These are phyloP conservation scores for Pichia sp. DNA, from an alignment of 1,139 yeast genomes.

Conservation along the genomic window DNA sequence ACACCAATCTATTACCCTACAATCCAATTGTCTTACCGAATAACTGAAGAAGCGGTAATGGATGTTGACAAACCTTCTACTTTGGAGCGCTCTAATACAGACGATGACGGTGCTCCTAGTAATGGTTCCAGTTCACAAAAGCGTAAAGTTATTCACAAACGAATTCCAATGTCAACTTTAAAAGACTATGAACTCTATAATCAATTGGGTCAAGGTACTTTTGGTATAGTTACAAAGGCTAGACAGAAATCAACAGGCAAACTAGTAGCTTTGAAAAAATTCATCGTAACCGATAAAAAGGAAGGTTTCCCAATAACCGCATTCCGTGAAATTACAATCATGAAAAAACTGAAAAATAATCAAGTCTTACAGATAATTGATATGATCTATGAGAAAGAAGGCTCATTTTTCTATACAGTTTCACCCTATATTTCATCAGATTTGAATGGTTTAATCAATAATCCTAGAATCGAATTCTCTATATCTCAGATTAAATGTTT, in stretches of 20 bases:
- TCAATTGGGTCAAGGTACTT: conserved; percentile 83
- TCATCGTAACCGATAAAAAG: conserved; percentile 73
- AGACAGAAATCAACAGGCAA: conserved; percentile 39
- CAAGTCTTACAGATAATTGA: conserved; percentile 77
- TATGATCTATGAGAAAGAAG: conserved; percentile 65
- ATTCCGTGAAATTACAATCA: conserved; percentile 79
- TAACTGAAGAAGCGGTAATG: too few species aligned
- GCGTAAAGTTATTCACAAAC: neutral
- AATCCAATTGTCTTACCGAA: too few species aligned
- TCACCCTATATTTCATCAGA: conserved; percentile 93
- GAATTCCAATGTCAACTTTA: conserved; percentile 6
- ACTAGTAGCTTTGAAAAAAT: conserved; percentile 78
- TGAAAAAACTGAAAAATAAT: conserved; percentile 61
- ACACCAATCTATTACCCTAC: too few species aligned
- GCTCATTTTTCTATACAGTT: conserved; percentile 69
- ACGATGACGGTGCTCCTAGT: neutral
- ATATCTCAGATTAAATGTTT: conserved; percentile 76
- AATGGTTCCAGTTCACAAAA: neutral
- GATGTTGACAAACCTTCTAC: too few species aligned
- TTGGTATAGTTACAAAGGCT: conserved; percentile 57
- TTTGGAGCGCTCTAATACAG: too few species aligned
- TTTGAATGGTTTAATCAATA: conserved; percentile 84
- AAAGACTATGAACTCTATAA: conserved; percentile 10
- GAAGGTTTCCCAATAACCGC: conserved; percentile 97
- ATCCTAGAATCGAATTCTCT: conserved; percentile 58